These are phyloP conservation scores for Hyaloscypha bicolor DNA, from an alignment of 495 filamentous ascomycete species.

Conservation along the genomic window DNA sequence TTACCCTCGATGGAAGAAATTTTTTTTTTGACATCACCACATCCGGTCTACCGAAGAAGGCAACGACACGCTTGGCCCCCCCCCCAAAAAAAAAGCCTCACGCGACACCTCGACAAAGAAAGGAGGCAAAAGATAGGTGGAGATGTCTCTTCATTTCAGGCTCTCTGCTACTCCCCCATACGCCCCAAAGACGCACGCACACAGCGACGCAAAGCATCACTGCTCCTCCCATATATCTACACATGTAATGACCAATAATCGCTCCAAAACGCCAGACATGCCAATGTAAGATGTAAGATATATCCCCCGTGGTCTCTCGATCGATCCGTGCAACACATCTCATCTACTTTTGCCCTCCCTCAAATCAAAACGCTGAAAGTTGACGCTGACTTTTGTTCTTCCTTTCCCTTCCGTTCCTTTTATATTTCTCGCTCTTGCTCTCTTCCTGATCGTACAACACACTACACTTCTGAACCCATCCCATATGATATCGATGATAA, in stretches of 20 bases:
- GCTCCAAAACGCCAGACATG: constrained; percentile 18
- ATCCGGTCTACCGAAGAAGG: background rate
- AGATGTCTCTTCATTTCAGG: background rate
- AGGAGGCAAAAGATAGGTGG: background rate
- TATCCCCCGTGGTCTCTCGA: background rate
- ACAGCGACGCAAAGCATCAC: constrained; percentile 1
- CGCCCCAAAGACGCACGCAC: background rate
- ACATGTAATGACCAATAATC: background rate
- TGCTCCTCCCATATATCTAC: constrained; percentile 10
- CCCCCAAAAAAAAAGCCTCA: no score
- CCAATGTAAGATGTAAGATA: constrained; percentile 3
- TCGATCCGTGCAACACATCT: constrained; percentile 3
- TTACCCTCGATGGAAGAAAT: background rate
- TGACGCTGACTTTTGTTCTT: constrained; percentile 19
- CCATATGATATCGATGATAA: background rate
- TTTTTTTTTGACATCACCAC: background rate
- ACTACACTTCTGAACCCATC: background rate
- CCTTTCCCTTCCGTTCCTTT: constrained; percentile 6
- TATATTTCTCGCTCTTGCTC: constrained; percentile 1
- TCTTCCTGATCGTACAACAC: constrained; percentile 16
- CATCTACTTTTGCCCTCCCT: constrained; percentile 10
- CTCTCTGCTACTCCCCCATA: background rate
- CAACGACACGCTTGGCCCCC: background rate
- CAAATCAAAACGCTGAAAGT: background rate
- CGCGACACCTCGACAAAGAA: background rate